phyloP scores from a whole-genome alignment of 2,329 filamentous ascomycete genomes.

The Colletotrichum zoysiae region DNA sequence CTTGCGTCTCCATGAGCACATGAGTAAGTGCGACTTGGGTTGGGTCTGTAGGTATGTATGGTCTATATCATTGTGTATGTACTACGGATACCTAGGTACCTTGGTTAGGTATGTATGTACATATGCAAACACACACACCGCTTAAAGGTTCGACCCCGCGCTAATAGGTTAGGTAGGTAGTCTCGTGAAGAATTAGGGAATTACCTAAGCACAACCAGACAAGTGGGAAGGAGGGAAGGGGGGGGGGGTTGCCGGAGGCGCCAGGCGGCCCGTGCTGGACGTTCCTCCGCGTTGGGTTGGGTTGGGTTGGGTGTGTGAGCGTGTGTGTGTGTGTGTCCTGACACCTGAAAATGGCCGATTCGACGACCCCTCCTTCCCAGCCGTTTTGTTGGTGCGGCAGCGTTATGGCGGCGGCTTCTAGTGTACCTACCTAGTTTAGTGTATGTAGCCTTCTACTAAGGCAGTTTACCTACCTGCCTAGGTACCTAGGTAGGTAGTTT shows the following conservation, averaged over 20 bases:
- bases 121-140: slow-evolving; percentile 17
- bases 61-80: too few relatives aligned
- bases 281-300: not conserved
- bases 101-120: not conserved
- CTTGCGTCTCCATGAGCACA: not conserved
- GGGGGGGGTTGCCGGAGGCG: slow-evolving; percentile 9
- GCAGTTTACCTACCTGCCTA: not conserved
- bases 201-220: slow-evolving; percentile 8
- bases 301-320: too few relatives aligned
- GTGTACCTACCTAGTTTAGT: not conserved
- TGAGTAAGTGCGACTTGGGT: not conserved
- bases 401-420: not conserved
- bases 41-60: too few relatives aligned
- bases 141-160: slow-evolving; percentile 31
- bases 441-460: too few relatives aligned
- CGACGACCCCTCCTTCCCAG: slow-evolving; percentile 9
- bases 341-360: slow-evolving; percentile 2
- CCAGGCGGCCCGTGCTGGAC: slow-evolving; percentile 16
- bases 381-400: slow-evolving; percentile 1
- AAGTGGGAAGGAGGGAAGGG: slow-evolving; percentile 1
- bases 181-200: slow-evolving; percentile 3
- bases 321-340: too few relatives aligned
- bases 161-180: slow-evolving; percentile 6
- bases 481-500: too few relatives aligned
- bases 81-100: too few relatives aligned